Evolutionary conservation across 2,329 filamentous ascomycete genomes (phyloP).

Genomic region (Verticillium nonalfalfae): DNA sequence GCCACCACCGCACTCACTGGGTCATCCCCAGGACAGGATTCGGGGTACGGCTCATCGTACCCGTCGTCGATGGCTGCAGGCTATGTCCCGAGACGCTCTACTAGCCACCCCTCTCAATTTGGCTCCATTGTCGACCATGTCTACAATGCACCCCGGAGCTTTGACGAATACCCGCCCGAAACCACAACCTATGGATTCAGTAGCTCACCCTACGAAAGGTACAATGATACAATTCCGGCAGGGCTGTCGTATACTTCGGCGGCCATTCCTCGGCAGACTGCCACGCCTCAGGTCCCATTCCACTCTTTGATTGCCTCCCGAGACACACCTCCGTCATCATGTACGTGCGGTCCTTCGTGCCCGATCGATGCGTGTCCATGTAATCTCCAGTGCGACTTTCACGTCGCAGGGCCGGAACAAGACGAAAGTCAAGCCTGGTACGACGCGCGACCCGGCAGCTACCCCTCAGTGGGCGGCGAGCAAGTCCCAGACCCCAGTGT

Average conservation of each 20-base stretch:
- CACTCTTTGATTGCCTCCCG: not conserved
- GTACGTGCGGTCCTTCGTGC: not conserved
- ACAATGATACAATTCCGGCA: not conserved
- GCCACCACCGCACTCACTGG: not conserved
- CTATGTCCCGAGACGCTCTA: not conserved
- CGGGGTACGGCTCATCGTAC: not conserved
- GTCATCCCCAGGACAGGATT: not conserved
- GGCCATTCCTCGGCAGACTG: not conserved
- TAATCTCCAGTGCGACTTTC: not conserved
- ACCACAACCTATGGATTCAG: not conserved
- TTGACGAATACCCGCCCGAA: not conserved
- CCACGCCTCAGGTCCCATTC: not conserved
- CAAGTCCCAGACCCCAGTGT: not conserved
- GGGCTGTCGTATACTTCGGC: not conserved
- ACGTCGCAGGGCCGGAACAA: not conserved
- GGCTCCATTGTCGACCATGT: not conserved
- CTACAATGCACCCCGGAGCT: not conserved
- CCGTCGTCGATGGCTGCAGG: not conserved
- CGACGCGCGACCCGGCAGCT: not conserved
- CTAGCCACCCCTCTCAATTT: not conserved
- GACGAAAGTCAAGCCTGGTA: not conserved
- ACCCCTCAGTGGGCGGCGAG: not conserved
- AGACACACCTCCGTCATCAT: not conserved
- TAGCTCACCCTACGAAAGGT: not conserved
- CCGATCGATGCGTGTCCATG: not conserved